These are phyloP conservation scores for Saturnispora hagleri DNA, from an alignment of 805 yeast genomes.

Conservation along the genomic window DNA sequence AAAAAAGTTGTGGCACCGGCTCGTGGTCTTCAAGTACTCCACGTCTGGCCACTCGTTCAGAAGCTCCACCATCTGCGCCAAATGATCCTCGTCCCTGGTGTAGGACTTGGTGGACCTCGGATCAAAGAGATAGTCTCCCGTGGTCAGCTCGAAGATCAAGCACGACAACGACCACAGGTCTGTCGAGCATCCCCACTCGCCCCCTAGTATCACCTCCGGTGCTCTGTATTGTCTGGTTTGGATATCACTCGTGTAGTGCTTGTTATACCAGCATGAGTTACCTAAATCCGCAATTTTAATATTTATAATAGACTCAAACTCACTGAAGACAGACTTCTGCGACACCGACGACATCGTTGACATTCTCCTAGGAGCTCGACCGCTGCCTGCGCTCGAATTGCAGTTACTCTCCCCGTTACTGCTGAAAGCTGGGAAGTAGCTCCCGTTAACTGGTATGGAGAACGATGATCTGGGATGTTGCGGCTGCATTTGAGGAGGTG, in stretches of 20 bases:
- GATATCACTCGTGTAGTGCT: slow-evolving; percentile 59
- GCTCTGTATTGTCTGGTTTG: slow-evolving; percentile 62
- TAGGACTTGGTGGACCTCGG: slow-evolving; percentile 43
- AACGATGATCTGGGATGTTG: background rate
- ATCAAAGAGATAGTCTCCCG: slow-evolving; percentile 55
- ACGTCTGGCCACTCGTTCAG: slow-evolving; percentile 29
- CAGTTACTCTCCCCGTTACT: background rate
- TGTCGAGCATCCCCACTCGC: slow-evolving; percentile 54
- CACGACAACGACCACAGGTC: slow-evolving; percentile 57
- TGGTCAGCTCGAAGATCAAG: slow-evolving; percentile 47
- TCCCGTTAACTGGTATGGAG: background rate
- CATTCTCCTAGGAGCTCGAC: slow-evolving; percentile 19
- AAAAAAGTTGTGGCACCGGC: slow-evolving; percentile 33
- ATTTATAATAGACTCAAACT: slow-evolving; percentile 27
- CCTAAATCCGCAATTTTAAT: slow-evolving; percentile 65
- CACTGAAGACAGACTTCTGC: slow-evolving; percentile 13
- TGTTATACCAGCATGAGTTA: slow-evolving; percentile 56
- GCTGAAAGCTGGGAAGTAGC: background rate
- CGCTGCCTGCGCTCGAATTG: background rate
- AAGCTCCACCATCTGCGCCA: slow-evolving; percentile 53
- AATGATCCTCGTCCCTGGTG: slow-evolving; percentile 50
- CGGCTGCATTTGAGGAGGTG: background rate
- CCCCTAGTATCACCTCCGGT: slow-evolving; percentile 53
- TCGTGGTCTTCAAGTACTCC: slow-evolving; percentile 34
- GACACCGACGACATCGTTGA: slow-evolving; percentile 21